Evolutionary conservation across 768 basidiomycete species (phyloP).

Genomic region (Gautieria morchelliformis): DNA sequence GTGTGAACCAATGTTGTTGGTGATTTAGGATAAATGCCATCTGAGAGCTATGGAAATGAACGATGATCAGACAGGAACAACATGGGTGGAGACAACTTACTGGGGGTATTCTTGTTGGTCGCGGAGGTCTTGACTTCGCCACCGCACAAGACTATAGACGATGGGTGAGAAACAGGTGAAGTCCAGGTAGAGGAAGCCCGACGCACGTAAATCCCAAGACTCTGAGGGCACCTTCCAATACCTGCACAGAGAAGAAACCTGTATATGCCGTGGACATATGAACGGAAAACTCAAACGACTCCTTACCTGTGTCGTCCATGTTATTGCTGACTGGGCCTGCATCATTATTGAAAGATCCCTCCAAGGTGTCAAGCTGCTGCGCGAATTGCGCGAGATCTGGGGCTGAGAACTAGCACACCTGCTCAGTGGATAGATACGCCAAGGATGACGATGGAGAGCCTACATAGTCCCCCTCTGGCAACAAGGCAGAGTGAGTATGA

Average conservation of each 20-base stretch:
- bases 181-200: neutral
- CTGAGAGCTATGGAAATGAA: slow-evolving; percentile 44
- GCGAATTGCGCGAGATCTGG: slow-evolving; percentile 74
- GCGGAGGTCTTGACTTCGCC: slow-evolving; percentile 78
- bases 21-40: slow-evolving; percentile 83
- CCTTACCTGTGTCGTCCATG: slow-evolving; percentile 83
- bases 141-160: slow-evolving; percentile 56
- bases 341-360: slow-evolving; percentile 44
- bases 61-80: slow-evolving; percentile 9
- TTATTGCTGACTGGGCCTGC: slow-evolving; percentile 46
- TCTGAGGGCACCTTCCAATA: slow-evolving; percentile 72
- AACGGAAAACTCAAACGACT: neutral
- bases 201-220: slow-evolving; percentile 76
- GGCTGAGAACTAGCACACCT: slow-evolving; percentile 53
- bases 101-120: slow-evolving; percentile 68
- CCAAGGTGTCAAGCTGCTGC: slow-evolving; percentile 53
- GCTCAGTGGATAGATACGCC: neutral
- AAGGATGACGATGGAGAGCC: neutral
- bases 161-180: neutral
- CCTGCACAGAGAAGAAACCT: slow-evolving; percentile 92
- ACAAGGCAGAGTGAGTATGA: slow-evolving; percentile 34
- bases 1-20: slow-evolving; percentile 82
- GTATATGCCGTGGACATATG: neutral
- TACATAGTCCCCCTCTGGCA: slow-evolving; percentile 39
- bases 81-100: slow-evolving; percentile 32